These are phyloP conservation scores for Mucor irregularis DNA, from an alignment of 371 early-diverging fungal genomes.

Conservation along the genomic window DNA sequence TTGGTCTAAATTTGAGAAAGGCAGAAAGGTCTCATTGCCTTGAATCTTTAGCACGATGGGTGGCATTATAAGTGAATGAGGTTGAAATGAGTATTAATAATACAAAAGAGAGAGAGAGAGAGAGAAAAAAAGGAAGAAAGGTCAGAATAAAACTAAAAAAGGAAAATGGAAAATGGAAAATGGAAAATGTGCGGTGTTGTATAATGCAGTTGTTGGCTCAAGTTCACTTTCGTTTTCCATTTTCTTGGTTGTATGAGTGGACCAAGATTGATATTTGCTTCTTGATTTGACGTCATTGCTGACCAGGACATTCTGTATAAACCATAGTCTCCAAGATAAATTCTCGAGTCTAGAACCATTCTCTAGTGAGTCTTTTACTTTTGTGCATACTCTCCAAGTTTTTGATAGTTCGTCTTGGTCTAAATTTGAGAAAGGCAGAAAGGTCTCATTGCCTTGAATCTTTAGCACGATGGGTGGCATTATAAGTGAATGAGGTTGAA, in stretches of 20 bases:
- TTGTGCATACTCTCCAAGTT: slow-evolving; percentile 85
- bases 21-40: slow-evolving; percentile 59
- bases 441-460: slow-evolving; percentile 56
- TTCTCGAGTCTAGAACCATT: slow-evolving; percentile 87
- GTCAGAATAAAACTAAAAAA: no score
- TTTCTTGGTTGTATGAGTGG: slow-evolving; percentile 5
- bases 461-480: slow-evolving; percentile 80
- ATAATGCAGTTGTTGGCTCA: neutral
- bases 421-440: slow-evolving; percentile 67
- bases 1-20: slow-evolving; percentile 68
- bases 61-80: slow-evolving; percentile 51
- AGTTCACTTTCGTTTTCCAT: slow-evolving; percentile 1
- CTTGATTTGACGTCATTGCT: slow-evolving; percentile 20
- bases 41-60: slow-evolving; percentile 70
- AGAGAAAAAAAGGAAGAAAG: neutral
- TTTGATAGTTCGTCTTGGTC: slow-evolving; percentile 74
- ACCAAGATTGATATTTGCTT: neutral
- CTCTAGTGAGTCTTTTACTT: slow-evolving; percentile 87
- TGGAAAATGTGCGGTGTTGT: no score
- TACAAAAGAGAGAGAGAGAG: neutral
- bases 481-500: neutral
- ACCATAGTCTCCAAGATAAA: slow-evolving; percentile 88
- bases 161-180: no score
- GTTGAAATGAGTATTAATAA: neutral
- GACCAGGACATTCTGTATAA: slow-evolving; percentile 66